Evolutionary conservation across 768 basidiomycete genomes (phyloP).

Genomic region (Pulveroboletus ravenelii): DNA sequence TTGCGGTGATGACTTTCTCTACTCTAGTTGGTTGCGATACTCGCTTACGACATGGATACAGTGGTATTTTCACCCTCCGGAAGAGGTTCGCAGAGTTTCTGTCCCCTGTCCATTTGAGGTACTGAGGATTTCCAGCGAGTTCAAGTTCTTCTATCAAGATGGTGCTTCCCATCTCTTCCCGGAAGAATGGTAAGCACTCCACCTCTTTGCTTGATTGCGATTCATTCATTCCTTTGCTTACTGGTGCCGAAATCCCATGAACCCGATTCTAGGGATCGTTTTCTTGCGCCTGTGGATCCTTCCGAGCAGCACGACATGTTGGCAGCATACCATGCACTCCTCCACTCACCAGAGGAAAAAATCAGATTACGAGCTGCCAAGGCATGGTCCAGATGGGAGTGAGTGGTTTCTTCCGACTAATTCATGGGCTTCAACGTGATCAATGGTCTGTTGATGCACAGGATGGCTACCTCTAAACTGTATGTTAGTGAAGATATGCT

Average conservation of each 20-base stretch:
- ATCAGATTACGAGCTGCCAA: constrained; percentile 65
- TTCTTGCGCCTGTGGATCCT: constrained; percentile 74
- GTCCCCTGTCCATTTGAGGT: neutral
- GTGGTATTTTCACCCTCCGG: constrained; percentile 85
- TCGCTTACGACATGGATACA: constrained; percentile 24
- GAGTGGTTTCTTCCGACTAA: constrained; percentile 29
- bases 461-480: constrained; percentile 80
- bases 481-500: constrained; percentile 65
- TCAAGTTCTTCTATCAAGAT: constrained; percentile 90
- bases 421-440: neutral
- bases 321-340: constrained; percentile 74
- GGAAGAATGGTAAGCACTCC: constrained; percentile 66
- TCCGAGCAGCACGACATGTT: constrained; percentile 76
- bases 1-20: constrained; percentile 48
- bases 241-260: neutral
- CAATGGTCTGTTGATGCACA: constrained; percentile 25
- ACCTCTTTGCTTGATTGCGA: neutral
- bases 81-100: constrained; percentile 47
- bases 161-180: constrained; percentile 81
- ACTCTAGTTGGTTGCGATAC: neutral
- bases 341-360: constrained; percentile 67
- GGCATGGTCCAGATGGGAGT: constrained; percentile 93
- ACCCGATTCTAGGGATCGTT: constrained; percentile 64
- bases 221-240: neutral
- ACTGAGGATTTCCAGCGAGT: constrained; percentile 44